A percentile compares a stretch with the other conserved stretches of the same genome.
Conservation (phyloP, 2,329 filamentous ascomycete genomes). For the Stemphylium lycopersici region DNA sequence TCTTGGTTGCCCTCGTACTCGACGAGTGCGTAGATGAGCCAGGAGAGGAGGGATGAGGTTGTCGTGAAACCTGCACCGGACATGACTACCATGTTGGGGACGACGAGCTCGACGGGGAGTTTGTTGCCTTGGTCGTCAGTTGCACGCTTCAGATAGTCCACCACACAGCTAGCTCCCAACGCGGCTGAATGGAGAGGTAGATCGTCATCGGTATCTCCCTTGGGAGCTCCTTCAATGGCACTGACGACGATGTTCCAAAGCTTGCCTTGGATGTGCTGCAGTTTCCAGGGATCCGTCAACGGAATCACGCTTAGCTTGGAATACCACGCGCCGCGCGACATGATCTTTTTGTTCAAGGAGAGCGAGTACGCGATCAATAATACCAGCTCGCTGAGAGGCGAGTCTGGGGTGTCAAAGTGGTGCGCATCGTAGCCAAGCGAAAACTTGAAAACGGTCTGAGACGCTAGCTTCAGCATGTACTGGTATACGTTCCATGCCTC, state of each 20-base stretch:
- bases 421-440: slow-evolving; percentile 15
- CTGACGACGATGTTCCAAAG: slow-evolving; percentile 9
- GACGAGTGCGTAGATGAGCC: slow-evolving; percentile 26
- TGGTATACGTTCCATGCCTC: slow-evolving; percentile 22
- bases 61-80: slow-evolving; percentile 29
- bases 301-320: slow-evolving; percentile 14
- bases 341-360: slow-evolving; percentile 20
- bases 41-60: slow-evolving; percentile 29
- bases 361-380: slow-evolving; percentile 15
- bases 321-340: slow-evolving; percentile 18
- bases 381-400: slow-evolving; percentile 13
- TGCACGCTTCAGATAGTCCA: slow-evolving; percentile 27
- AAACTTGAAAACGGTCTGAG: slow-evolving; percentile 17
- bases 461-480: slow-evolving; percentile 24
- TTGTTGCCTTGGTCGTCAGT: slow-evolving; percentile 32
- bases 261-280: slow-evolving; percentile 8
- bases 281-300: slow-evolving; percentile 11
- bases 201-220: slow-evolving; percentile 17
- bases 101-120: slow-evolving; percentile 20
- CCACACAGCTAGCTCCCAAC: slow-evolving; percentile 39
- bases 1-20: slow-evolving; percentile 28
- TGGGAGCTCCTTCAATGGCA: slow-evolving; percentile 16
- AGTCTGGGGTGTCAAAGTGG: slow-evolving; percentile 17
- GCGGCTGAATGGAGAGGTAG: slow-evolving; percentile 45
- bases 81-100: slow-evolving; percentile 18